Conservation (phyloP, 2,329 filamentous ascomycete species). For the Ophiostoma australiae region DNA sequence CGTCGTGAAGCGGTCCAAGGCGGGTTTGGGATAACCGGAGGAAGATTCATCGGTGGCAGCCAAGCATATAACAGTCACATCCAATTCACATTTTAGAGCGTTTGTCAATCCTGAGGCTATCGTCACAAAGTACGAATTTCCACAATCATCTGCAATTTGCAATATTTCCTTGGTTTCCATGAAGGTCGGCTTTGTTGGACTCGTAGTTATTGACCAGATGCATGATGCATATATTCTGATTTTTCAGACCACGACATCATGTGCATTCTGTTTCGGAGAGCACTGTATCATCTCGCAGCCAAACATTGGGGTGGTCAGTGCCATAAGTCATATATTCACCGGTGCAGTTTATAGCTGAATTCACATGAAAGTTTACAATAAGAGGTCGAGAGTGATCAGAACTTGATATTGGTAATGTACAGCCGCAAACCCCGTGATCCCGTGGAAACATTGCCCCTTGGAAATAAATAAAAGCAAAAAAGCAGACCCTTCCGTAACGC, state of each 20-base stretch:
- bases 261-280: too few species aligned
- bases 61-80: neutral
- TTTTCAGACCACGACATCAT: too few species aligned
- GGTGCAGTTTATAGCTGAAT: too few species aligned
- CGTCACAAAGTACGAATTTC: neutral
- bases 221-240: too few species aligned
- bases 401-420: conserved; percentile 58
- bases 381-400: neutral
- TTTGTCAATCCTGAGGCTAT: neutral
- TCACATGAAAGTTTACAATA: neutral
- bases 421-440: conserved; percentile 66
- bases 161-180: neutral
- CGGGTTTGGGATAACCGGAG: conserved; percentile 62
- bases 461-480: conserved; percentile 44
- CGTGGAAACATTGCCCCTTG: conserved; percentile 63
- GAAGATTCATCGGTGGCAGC: neutral
- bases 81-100: neutral
- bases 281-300: too few species aligned
- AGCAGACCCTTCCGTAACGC: conserved; percentile 67
- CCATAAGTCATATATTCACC: too few species aligned
- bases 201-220: neutral
- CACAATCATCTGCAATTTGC: neutral
- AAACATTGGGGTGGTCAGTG: too few species aligned
- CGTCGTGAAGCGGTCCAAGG: conserved; percentile 79
- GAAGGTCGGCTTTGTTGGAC: neutral